These are phyloP conservation scores for Fusarium sp. DNA, from an alignment of 2,329 filamentous ascomycete genomes.

Conservation along the genomic window DNA sequence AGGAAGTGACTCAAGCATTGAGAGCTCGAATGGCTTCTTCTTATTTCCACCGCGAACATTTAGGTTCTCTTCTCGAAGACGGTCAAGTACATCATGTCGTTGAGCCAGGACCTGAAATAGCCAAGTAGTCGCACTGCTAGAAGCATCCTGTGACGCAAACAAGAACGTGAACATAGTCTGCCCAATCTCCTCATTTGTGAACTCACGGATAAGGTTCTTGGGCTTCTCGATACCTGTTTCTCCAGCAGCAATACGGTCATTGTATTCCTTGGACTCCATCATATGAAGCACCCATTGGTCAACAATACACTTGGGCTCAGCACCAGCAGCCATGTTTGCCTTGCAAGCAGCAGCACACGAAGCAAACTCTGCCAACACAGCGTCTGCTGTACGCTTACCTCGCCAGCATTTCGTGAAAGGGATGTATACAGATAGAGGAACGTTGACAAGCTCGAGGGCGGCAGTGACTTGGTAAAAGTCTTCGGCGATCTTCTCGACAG, in stretches of 20 bases:
- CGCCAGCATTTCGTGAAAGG: constrained; percentile 82
- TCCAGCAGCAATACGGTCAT: constrained; percentile 71
- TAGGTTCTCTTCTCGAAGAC: constrained; percentile 60
- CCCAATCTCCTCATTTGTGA: constrained; percentile 61
- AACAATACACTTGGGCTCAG: constrained; percentile 76
- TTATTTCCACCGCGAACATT: constrained; percentile 56
- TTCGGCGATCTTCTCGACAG: constrained; percentile 79
- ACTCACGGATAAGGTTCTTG: constrained; percentile 60
- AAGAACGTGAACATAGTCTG: constrained; percentile 65
- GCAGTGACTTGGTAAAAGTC: constrained; percentile 84
- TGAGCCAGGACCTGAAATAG: constrained; percentile 64
- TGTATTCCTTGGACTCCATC: constrained; percentile 76
- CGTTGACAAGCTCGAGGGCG: constrained; percentile 82
- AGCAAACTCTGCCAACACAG: constrained; percentile 75
- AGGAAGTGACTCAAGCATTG: constrained; percentile 60
- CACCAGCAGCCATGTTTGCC: constrained; percentile 76
- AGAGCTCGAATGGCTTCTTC: constrained; percentile 54
- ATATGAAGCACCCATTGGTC: constrained; percentile 82
- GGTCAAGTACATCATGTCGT: constrained; percentile 59
- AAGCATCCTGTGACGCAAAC: constrained; percentile 65
- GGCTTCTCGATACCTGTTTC: constrained; percentile 56
- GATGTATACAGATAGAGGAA: constrained; percentile 75
- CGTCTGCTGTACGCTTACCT: constrained; percentile 79
- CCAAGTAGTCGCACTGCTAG: constrained; percentile 64
- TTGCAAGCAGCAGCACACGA: constrained; percentile 79